Evolutionary conservation across 305 asterid species (phyloP).

Genomic region (Salvia sclarea): DNA sequence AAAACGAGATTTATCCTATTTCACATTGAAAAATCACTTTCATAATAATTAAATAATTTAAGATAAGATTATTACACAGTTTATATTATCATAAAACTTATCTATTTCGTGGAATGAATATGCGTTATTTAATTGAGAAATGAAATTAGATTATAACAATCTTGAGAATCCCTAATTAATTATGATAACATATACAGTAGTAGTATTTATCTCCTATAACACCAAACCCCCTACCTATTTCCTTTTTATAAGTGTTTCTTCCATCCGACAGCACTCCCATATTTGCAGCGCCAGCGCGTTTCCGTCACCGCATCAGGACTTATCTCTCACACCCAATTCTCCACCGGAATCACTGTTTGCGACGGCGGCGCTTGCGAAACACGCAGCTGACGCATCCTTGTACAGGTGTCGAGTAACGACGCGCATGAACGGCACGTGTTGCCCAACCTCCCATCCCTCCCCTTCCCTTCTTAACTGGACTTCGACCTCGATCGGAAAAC

Average conservation of each 20-base stretch:
- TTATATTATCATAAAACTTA: too few relatives aligned
- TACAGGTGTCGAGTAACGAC: conserved; percentile 29
- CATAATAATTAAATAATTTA: too few relatives aligned
- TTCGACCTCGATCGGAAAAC: neutral
- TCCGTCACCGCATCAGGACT: neutral
- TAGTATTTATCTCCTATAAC: neutral
- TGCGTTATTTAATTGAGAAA: too few relatives aligned
- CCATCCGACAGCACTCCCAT: neutral
- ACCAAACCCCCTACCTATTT: neutral
- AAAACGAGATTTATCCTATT: too few relatives aligned
- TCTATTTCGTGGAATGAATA: too few relatives aligned
- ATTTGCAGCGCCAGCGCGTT: conserved; percentile 28
- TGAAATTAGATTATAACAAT: neutral
- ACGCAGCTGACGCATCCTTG: conserved; percentile 5
- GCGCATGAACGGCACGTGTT: conserved; percentile 38
- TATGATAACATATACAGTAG: too few relatives aligned
- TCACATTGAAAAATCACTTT: too few relatives aligned
- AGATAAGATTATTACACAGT: too few relatives aligned
- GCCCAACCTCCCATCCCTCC: conserved; percentile 11
- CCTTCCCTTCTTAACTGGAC: conserved; percentile 9
- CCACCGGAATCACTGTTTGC: neutral
- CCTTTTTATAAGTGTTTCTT: neutral
- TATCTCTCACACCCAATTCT: neutral
- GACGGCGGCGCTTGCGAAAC: conserved; percentile 30
- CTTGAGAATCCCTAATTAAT: neutral